phyloP scores from a whole-genome alignment of 1,139 yeast genomes.

The Zygosaccharomyces sapae region DNA sequence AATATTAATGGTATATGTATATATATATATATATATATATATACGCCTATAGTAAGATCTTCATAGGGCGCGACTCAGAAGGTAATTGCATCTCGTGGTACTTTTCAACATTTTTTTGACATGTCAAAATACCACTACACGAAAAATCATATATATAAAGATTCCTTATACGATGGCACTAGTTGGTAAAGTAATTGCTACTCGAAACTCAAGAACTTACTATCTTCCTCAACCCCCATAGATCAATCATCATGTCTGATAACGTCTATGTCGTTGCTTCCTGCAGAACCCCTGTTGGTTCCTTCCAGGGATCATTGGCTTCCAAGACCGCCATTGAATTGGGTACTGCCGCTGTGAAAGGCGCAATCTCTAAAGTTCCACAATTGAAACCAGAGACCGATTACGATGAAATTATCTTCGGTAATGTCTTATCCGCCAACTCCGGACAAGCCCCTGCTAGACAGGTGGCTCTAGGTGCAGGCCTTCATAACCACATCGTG shows the following conservation, averaged over 20 bases:
- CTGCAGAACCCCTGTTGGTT: constrained; percentile 93
- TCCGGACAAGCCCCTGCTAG: constrained; percentile 98
- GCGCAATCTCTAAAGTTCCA: constrained; percentile 81
- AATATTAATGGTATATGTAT: neutral
- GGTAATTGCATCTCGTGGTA: neutral
- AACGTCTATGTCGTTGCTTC: constrained; percentile 83
- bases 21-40: neutral
- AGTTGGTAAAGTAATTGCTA: neutral
- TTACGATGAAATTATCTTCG: constrained; percentile 88
- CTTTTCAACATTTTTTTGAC: neutral
- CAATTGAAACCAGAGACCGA: constrained; percentile 63
- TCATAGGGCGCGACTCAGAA: too few relatives aligned
- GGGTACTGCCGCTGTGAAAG: constrained; percentile 87
- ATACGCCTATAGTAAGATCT: neutral
- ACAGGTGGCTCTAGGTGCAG: constrained; percentile 91
- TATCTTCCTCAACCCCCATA: neutral
- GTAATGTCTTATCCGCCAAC: constrained; percentile 89
- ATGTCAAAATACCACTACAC: neutral
- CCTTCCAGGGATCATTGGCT: constrained; percentile 80
- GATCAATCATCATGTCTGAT: constrained; percentile 32
- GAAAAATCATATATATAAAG: constrained; percentile 1
- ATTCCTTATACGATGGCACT: neutral
- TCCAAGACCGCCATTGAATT: constrained; percentile 75
- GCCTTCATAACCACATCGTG: constrained; percentile 69
- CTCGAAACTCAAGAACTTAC: neutral